Base-by-base conservation (phyloP, 306 rosid genomes). In the Quercus robur region DNA sequence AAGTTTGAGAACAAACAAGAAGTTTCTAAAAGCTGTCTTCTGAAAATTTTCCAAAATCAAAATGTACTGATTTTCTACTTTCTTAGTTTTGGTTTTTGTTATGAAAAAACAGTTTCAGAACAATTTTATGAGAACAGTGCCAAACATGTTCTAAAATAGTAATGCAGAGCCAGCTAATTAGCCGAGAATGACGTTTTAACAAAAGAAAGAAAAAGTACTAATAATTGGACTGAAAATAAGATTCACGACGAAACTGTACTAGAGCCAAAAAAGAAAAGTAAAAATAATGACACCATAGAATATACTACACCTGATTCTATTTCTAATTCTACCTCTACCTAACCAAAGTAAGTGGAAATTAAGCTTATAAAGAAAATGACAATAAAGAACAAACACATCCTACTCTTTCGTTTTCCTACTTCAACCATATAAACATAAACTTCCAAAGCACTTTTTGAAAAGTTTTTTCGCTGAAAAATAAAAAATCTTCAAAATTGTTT, bases 361-460 rank as follows among this genome's bases (percentile, higher is more conserved):
- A 46, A 31, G 21, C 25, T 55, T 44, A 55, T 30, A 21, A 77
- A 77, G 3, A 44, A 8, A 67, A 56, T 8, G 3, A 56, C 13
- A 30, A 41, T 21, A 46, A 46, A 46, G 54, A 10, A n/a, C 55
- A 74, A 56, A 28, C 21, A 5, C 6, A 7, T 1, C 30, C 20
- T 28, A 17, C 55, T 31, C 21, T 56, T 74, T 33, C 30, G 12
- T 31, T 33, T 33, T 13, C 64, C 4, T 30, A 31, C 67, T 5
- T 74, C 5, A 18, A 20, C 33, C 31, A n/a, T 3, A 33, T 18
- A n/a, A 56, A n/a, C 46, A 31, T 20, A 56, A 74, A 56, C 14
- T 74, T 56, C 77, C 55, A n/a, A 56, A 11, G 54, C 51, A 30
- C 31, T 55, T 30, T 73, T 55, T 55, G 30, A 73, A 73, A 73